Conservation (phyloP, 2,329 filamentous ascomycete genomes). For the Colletotrichum agaves region DNA sequence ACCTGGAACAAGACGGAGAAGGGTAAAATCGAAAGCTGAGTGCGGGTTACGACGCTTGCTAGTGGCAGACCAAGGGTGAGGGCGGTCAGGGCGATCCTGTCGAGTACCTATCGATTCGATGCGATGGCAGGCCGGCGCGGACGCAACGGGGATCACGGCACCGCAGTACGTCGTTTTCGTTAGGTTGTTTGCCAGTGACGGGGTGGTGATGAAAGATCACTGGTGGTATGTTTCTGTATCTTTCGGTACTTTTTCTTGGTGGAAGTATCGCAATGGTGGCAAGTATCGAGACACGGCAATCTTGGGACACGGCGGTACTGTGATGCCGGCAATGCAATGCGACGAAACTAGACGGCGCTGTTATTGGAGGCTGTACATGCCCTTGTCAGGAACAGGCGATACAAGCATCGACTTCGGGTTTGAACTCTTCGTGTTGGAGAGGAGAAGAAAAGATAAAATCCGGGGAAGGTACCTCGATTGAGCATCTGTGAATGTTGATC, state of each 20-base stretch:
- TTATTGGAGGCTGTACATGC: neutral
- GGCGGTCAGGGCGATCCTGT: slow-evolving; percentile 16
- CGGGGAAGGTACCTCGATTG: slow-evolving; percentile 25
- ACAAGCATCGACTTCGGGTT: neutral
- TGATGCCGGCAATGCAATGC: neutral
- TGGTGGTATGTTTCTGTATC: neutral
- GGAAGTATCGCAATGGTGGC: neutral
- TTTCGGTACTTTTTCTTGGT: slow-evolving; percentile 3
- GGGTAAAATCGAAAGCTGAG: neutral
- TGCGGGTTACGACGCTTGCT: slow-evolving; percentile 25
- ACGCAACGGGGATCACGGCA: slow-evolving; percentile 8
- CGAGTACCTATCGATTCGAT: neutral
- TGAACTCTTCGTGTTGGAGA: neutral
- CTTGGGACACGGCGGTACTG: neutral
- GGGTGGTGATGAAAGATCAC: neutral
- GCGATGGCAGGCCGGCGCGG: slow-evolving; percentile 10
- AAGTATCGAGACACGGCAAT: neutral
- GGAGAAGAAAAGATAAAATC: slow-evolving; percentile 12
- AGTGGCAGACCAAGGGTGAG: slow-evolving; percentile 4
- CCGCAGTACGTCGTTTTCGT: neutral
- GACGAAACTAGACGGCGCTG: neutral
- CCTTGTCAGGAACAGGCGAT: slow-evolving; percentile 6
- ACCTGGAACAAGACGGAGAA: slow-evolving; percentile 5
- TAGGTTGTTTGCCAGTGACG: neutral
- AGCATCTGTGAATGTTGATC: slow-evolving; percentile 25